Conservation (phyloP, 164 flowering plant genomes). For the Aristolochia contorta region DNA sequence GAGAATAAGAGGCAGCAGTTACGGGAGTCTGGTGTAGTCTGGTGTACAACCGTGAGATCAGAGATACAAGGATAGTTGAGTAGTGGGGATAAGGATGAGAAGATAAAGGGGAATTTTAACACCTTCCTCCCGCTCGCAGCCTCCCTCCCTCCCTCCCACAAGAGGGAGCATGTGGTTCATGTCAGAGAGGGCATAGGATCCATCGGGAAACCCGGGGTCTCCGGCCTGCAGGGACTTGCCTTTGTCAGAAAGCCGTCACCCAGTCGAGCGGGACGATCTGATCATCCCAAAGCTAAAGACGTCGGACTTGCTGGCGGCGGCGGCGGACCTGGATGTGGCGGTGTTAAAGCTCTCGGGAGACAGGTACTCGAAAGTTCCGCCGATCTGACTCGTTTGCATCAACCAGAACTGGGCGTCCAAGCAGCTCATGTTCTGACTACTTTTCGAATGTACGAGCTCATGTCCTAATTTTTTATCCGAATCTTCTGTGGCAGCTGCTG, state of each 20-base stretch:
- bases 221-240: slow-evolving; percentile 36
- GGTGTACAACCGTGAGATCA: too few relatives aligned
- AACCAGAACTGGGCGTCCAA: slow-evolving; percentile 45
- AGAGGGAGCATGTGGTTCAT: slow-evolving; percentile 53
- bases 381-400: slow-evolving; percentile 64
- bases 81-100: too few relatives aligned
- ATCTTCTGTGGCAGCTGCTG: too few relatives aligned
- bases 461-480: too few relatives aligned
- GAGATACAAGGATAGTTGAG: too few relatives aligned
- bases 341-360: slow-evolving; percentile 85
- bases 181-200: slow-evolving; percentile 45
- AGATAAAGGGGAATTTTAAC: too few relatives aligned
- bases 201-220: slow-evolving; percentile 47
- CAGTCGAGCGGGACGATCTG: slow-evolving; percentile 76
- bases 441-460: too few relatives aligned
- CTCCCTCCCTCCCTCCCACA: too few relatives aligned
- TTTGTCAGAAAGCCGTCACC: slow-evolving; percentile 67
- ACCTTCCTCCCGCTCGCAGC: too few relatives aligned
- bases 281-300: slow-evolving; percentile 98
- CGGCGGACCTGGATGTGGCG: slow-evolving; percentile 19
- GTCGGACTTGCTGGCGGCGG: slow-evolving; percentile 81
- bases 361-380: slow-evolving; percentile 90
- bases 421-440: too few relatives aligned
- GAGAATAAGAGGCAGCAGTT: too few relatives aligned
- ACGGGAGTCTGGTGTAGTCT: too few relatives aligned